Evolutionary conservation across 306 rosid genomes (phyloP), one percentile per base, ranked within the genome.

Genomic region (Dalbergia oliveri): DNA sequence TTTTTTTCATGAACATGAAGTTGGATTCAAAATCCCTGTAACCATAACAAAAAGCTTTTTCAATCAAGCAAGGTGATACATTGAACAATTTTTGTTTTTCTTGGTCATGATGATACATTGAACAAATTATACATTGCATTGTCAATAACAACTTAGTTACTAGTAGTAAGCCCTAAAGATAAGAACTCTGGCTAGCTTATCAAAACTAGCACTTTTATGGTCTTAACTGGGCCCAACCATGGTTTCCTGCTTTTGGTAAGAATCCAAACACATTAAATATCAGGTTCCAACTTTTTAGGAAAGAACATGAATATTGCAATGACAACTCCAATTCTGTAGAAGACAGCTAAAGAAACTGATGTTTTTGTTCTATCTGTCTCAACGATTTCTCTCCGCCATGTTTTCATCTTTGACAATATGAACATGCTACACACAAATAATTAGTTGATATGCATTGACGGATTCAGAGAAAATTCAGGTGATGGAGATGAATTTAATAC

Each of bases 241-340:
- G 21, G 45, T 76, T 68, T 76, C 78, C 21, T 56, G 50, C 43
- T 69, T 75, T 68, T 11, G 64, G 54, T 76, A 82, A 83, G 54
- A 79, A 70, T 75, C 71, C 67, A 57, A 83, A 45, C 61, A 16
- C 72, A 82, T 75, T 84, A 50, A 79, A 75, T 71, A 75, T 67
- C 12, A 35, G 53, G 86, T 84, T 81, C 83, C 81, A 58, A 82
- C 83, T 1, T 82, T 75, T 82, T 66, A 41, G 90, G 85, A 79
- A 87, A 82, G 78, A 82, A 69, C 10, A 75, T 79, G 78, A 87
- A 84, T 82, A 79, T 76, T 75, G 81, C 80, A 69, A 62, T 64
- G 57, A 81, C 76, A 83, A 58, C 71, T 80, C 70, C 89, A 80
- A 83, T 54, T 81, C 44, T 63, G 61, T 71, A 74, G 61, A 80